Base-by-base conservation (phyloP, 2,329 filamentous ascomycete species). In the Trichoderma guizhouense region DNA sequence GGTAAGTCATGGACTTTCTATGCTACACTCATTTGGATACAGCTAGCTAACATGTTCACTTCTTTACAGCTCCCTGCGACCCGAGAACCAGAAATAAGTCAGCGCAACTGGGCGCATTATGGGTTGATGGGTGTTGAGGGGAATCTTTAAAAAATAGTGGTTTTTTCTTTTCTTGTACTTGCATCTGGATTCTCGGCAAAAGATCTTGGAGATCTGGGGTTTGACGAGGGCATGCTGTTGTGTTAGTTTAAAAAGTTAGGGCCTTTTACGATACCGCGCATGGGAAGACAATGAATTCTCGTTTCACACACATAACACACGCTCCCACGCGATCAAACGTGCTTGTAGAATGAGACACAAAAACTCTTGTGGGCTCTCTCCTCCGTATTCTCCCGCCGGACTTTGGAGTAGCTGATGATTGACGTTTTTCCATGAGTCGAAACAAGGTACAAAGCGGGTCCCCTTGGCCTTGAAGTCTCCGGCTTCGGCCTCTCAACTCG, bases 81-180 rank as follows among this genome's bases (percentile, higher is more conserved):
- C 93, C 77, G 93, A 96, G 88, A 95, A 95, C 89, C 89, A 92
- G 85, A 91, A 93, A 73, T 73, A 73, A 73, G 68, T 53, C 60
- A 30, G 53, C 43, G 43, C 18, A 24, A 66, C 32, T 61, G 11
- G 34, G 28, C 32, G 51, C 51, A 57, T 68, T 7, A 39, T 64
- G 34, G 51, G n/a, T 51, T 69, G 51, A 61, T 24, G 43, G 36
- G 21, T 64, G 69, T 51, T 64, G 62, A 61, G 36, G 47, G 71
- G 65, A 39, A 47, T 47, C 55, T 55, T 53, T 68, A 39, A 69
- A 43, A 69, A 32, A 39, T 24, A n/a, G 60, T 43, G 32, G 14
- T 71, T 63, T 70, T 64, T 53, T 58, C 21, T 60, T 21, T 32
- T 60, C 28, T 63, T 58, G 55, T 64, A 72, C 64, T 63, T 72